These are phyloP conservation scores for Gentiana macrophylla DNA, from an alignment of 257 asterid genomes.

Conservation along the genomic window DNA sequence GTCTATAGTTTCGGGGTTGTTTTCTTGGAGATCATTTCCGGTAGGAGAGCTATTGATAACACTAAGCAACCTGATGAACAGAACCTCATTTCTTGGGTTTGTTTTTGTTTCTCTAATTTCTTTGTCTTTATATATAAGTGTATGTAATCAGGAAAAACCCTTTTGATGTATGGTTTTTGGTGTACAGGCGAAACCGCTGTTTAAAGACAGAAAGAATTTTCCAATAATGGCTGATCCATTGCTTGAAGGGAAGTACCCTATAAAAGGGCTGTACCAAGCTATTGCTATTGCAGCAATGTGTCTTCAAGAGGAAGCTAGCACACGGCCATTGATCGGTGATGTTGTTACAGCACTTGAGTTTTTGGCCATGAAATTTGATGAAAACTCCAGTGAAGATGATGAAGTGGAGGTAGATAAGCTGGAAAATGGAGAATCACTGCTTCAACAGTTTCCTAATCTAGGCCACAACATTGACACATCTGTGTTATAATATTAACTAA, in stretches of 20 bases:
- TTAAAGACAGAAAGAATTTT: slow-evolving; percentile 23
- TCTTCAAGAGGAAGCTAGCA: slow-evolving; percentile 37
- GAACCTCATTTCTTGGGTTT: slow-evolving; percentile 32
- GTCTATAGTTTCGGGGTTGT: slow-evolving; percentile 45
- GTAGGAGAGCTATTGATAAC: slow-evolving; percentile 40
- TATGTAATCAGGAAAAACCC: background rate
- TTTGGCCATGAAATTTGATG: slow-evolving; percentile 18
- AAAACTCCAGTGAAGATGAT: slow-evolving; percentile 11
- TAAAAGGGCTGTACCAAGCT: slow-evolving; percentile 27
- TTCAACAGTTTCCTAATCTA: background rate
- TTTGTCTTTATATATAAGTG: too few species aligned
- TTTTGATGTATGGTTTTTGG: background rate
- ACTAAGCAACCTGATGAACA: slow-evolving; percentile 30
- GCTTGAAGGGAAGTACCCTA: slow-evolving; percentile 28
- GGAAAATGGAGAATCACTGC: background rate
- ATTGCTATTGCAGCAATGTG: slow-evolving; percentile 39
- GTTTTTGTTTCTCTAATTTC: slow-evolving; percentile 5
- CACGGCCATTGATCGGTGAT: slow-evolving; percentile 32
- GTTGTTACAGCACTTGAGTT: slow-evolving; percentile 38
- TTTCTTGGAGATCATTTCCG: slow-evolving; percentile 33
- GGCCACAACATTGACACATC: too few species aligned
- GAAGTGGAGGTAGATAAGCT: slow-evolving; percentile 8
- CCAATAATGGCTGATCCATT: slow-evolving; percentile 27
- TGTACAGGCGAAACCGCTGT: slow-evolving; percentile 32
- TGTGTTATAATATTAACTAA: too few species aligned